Evolutionary conservation across 495 filamentous ascomycete species (phyloP), one percentile per base, ranked within the genome.

Genomic region (Hyaloscypha bicolor): DNA sequence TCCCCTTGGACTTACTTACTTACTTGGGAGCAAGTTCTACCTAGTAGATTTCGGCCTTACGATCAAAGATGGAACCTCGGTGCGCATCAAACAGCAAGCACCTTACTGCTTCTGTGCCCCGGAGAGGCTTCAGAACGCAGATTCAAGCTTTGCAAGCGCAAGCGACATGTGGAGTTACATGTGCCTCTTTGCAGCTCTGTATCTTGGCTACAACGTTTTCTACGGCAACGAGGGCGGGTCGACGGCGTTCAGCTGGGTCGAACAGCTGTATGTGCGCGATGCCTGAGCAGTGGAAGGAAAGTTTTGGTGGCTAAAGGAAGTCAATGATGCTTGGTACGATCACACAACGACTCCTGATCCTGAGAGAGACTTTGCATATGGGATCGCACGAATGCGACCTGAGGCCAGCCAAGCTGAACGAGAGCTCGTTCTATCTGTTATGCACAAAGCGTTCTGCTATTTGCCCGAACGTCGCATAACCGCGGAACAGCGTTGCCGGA

Each of bases 161-260:
- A 76, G 76, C 66, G 75, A 77, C 39, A 76, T 78, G 69, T 79
- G 73, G 74, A 79, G 76, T 52, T 78, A 73, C 53, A 76, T 73
- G 69, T 65, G 72, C 62, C 31, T 78, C 51, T 76, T 79, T 35
- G 30, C 69, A 25, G 57, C 65, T 51, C 74, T 79, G 59, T 77
- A 76, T 65, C 58, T 69, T 55, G 64, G 67, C 32, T 30, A 19
- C 57, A 22, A 2, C 37, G 62, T 67, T 45, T 68, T 65, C 29
- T 55, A 14, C 2, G 6, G 60, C 42, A 22, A 53, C 8, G 66
- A 71, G 51, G 65, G 62, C 32, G 29, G 67, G 45, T 53, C 51
- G 22, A 14, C 16, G 22, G 22, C 72, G 22, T 19, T 19, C 60
- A 31, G 35, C 35, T 55, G 71, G n/a, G 62, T 63, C 45, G 30